Base-by-base conservation (phyloP, 768 basidiomycete genomes). In the Trametes cingulata region DNA sequence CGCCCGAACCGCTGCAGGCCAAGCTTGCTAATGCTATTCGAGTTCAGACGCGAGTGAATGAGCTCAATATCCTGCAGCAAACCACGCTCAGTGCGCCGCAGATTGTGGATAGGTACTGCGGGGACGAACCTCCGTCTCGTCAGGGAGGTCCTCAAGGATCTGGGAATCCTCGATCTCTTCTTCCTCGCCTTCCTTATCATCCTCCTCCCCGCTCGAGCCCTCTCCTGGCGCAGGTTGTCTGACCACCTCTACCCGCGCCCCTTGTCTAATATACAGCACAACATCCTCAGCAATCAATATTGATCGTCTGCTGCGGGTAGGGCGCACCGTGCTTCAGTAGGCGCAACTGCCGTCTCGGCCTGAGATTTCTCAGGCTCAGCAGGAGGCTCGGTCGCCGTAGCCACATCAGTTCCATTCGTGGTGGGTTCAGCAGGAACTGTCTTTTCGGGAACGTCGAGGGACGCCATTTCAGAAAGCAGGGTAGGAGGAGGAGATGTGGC, bases 21-120 rank as follows among this genome's bases (percentile, higher is more conserved):
- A n/a, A 96, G 78, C 17, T 79, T 80, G 29, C 33, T 45, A 24
- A 63, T 42, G 13, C 76, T 77, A 1, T 93, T 79, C 15, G 89
- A 86, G 52, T 80, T 81, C 49, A 97, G 81, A 27, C 90, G 85
- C 3, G 86, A 80, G 72, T 96, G 93, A 7, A 93, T 79, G 35
- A 97, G 83, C 63, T 95, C 92, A 36, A 97, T 78, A 65, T 96
- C 93, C 95, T 96, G 66, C 19, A 42, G 35, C n/a, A 10, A 33
- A 19, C 52, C 24, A 22, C 25, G 20, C 22, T 19, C 25, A 37
- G 24, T 15, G 25, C 37, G 40, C 43, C 29, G 4, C 29, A 4
- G 29, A 33, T 4, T 10, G 4, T 4, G 4, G 6, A 40, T n/a
- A 14, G 24, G 61, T n/a, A 50, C 37, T 5, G 29, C 29, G 4